Percentiles rank a stretch among this genome's conserved stretches.
Evolutionary conservation across 352 stramenopile genomes (phyloP).

Genomic region (Thalassiosira mediterranea): DNA sequence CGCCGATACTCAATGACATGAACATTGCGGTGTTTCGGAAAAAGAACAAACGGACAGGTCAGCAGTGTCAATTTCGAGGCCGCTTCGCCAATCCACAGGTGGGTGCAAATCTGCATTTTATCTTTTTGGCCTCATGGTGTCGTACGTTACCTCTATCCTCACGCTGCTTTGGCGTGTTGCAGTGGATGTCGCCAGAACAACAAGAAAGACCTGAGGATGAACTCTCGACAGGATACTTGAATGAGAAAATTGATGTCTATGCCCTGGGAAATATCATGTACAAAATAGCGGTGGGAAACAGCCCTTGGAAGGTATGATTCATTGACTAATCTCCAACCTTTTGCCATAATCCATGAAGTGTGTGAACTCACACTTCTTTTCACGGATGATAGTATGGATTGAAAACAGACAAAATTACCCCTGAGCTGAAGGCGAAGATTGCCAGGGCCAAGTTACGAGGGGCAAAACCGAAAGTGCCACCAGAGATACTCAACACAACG

Average conservation of each 20-base stretch:
- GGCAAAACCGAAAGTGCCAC: constrained; percentile 41
- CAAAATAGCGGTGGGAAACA: constrained; percentile 50
- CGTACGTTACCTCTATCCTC: too few relatives aligned
- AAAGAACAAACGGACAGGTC: constrained; percentile 31
- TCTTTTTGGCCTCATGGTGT: too few relatives aligned
- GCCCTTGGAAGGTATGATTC: constrained; percentile 55
- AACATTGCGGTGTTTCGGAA: constrained; percentile 59
- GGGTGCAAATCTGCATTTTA: too few relatives aligned
- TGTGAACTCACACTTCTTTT: too few relatives aligned
- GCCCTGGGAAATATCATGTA: constrained; percentile 51
- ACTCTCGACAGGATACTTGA: constrained; percentile 43
- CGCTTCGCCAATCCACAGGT: constrained; percentile 53
- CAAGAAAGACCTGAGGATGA: constrained; percentile 44
- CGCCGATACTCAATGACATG: constrained; percentile 57
- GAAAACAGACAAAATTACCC: constrained; percentile 43
- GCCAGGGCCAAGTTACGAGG: constrained; percentile 40
- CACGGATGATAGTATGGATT: too few relatives aligned
- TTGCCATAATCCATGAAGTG: too few relatives aligned
- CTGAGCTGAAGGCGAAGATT: constrained; percentile 45
- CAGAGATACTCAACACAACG: constrained; percentile 28
- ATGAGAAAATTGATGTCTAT: constrained; percentile 63
- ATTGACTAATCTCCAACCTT: too few relatives aligned
- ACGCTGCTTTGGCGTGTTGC: too few relatives aligned
- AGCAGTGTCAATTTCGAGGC: constrained; percentile 47
- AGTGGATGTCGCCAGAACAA: constrained; percentile 62